These are phyloP conservation scores for Physcomitrellopsis africana DNA, from an alignment of 225 moss, liverwort and hornwort genomes.

Conservation along the genomic window DNA sequence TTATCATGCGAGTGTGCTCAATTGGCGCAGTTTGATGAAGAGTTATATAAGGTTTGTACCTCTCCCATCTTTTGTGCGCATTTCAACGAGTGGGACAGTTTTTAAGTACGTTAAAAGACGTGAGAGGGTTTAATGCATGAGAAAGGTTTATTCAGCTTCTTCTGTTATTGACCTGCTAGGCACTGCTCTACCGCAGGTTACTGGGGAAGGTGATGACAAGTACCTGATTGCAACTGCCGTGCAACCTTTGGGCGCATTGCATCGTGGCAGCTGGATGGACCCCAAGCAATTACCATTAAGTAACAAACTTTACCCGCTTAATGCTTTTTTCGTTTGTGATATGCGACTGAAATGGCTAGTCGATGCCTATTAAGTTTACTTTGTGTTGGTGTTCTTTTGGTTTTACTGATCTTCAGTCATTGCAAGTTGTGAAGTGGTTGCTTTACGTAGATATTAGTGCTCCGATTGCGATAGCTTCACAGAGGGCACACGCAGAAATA, in stretches of 20 bases:
- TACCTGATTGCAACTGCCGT: constrained; percentile 92
- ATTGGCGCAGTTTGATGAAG: too few relatives aligned
- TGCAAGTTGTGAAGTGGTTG: background rate
- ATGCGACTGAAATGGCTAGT: background rate
- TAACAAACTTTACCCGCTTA: constrained; percentile 22
- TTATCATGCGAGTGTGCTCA: too few relatives aligned
- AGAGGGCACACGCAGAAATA: background rate
- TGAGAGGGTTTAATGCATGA: background rate
- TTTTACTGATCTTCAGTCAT: background rate
- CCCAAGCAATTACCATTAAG: constrained; percentile 74
- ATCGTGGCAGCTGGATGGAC: constrained; percentile 83
- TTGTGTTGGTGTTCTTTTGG: background rate
- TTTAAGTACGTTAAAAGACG: background rate
- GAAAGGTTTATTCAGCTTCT: background rate
- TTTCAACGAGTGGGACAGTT: background rate
- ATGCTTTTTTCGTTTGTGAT: constrained; percentile 9
- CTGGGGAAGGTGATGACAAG: constrained; percentile 93
- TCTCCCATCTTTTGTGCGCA: too few relatives aligned
- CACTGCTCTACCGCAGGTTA: constrained; percentile 56
- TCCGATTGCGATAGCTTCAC: background rate
- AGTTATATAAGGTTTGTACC: too few relatives aligned
- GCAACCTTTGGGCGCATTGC: constrained; percentile 89
- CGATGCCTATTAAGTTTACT: background rate
- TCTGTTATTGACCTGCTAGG: background rate
- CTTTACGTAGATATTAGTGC: background rate